Evolutionary conservation across 2,329 filamentous ascomycete genomes (phyloP), one percentile per base, ranked within the genome.

Genomic region (Geosmithia flava): DNA sequence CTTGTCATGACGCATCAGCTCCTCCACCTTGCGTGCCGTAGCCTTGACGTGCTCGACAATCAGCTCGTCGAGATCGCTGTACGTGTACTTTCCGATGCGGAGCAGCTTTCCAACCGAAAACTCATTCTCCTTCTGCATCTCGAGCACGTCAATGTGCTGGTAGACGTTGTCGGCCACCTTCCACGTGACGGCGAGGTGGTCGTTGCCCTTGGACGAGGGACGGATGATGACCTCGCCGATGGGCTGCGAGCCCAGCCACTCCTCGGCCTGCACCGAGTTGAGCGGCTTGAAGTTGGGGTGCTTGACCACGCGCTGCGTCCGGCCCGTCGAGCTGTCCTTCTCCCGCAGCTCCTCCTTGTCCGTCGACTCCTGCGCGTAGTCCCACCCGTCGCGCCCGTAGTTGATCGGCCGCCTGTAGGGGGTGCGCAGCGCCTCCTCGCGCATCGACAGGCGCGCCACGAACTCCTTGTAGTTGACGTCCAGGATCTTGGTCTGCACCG

Each of bases 21-120:
- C 91, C 55, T 95, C 88, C 47, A 97, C 91, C 74, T 98, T 98
- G 67, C 85, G 87, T 17, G 89, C 86, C 93, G 97, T 98, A 47
- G 90, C 87, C 70, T 95, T 93, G 61, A 98, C 87, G 62, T 98
- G 93, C 59, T 93, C 86, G 61, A 95, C 90, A 55, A 98, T 97
- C 69, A 98, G 68, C 64, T 98, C 93, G 67, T 98, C 93, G 52
- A 98, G 73, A 82, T 98, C 93, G 51, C 81, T 88, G 70, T 98
- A 98, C 7, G 80, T 91, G 67, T 89, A 90, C 63, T 90, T 91
- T 56, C 87, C 86, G 48, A 98, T 87, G 53, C 87, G 86, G 48
- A 98, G 75, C 42, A 84, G 82, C 56, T 83, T 84, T 53, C 93
- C 93, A 3, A 97, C 84, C 0, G 89, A 90, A 63, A 96, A 97